Percentiles rank a stretch among this genome's conserved stretches.
Evolutionary conservation across 1,284 basidiomycete genomes (phyloP).

Genomic region (Ustilago tritici): DNA sequence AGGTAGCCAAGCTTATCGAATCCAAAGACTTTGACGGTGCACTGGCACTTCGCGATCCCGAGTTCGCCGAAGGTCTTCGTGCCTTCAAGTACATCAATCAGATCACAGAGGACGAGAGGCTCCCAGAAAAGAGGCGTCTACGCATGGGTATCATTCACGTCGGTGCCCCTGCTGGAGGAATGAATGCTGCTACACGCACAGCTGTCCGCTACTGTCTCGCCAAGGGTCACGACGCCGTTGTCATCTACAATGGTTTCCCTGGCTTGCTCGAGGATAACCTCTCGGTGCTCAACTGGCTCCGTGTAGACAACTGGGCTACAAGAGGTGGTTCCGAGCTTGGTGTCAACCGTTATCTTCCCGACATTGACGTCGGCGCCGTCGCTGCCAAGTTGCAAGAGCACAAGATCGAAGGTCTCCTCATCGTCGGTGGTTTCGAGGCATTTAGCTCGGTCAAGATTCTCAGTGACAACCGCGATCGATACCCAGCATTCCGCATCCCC

Average conservation of each 20-base stretch:
- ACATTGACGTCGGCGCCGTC: constrained; percentile 81
- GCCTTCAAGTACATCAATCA: constrained; percentile 76
- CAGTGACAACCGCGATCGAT: constrained; percentile 82
- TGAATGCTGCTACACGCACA: constrained; percentile 96
- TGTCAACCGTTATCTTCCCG: constrained; percentile 90
- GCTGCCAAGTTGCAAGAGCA: constrained; percentile 91
- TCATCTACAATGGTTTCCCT: constrained; percentile 93
- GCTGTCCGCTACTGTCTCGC: constrained; percentile 92
- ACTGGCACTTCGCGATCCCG: constrained; percentile 88
- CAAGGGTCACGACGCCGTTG: constrained; percentile 90
- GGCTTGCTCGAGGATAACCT: constrained; percentile 91
- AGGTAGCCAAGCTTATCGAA: constrained; percentile 84
- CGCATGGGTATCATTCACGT: constrained; percentile 92
- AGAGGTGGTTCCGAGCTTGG: constrained; percentile 98
- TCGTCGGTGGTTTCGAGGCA: constrained; percentile 97
- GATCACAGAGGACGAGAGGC: constrained; percentile 74
- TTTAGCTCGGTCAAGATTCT: constrained; percentile 84
- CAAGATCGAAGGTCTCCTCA: constrained; percentile 82
- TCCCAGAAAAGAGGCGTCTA: constrained; percentile 75
- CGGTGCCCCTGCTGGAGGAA: constrained; percentile 96
- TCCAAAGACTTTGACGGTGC: constrained; percentile 87
- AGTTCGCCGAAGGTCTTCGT: constrained; percentile 87
- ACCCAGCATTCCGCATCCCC: constrained; percentile 82
- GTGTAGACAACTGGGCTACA: constrained; percentile 94
- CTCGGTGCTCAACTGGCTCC: constrained; percentile 90